phyloP scores from a whole-genome alignment of 73 alveolate genomes.

The Paramecium primaurelia region DNA sequence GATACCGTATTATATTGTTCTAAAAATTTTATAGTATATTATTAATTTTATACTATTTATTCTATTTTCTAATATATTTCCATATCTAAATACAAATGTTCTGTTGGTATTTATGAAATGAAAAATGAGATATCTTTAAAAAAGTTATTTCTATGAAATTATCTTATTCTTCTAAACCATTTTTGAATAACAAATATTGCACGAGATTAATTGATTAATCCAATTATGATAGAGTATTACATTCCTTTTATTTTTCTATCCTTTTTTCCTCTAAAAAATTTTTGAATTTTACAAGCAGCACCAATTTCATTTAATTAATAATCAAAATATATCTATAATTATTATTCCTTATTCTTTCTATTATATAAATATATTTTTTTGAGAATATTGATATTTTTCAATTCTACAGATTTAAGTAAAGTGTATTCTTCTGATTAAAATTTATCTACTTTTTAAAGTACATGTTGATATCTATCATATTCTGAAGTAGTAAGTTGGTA shows the following conservation, averaged over 20 bases:
- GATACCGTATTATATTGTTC: background rate
- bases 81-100: background rate
- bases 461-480: background rate
- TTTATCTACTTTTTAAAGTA: background rate
- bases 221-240: background rate
- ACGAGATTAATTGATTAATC: slow-evolving; percentile 27
- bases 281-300: slow-evolving; percentile 9
- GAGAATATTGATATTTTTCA: background rate
- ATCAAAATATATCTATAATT: background rate
- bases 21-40: background rate
- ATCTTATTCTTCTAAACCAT: slow-evolving; percentile 42
- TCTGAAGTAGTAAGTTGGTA: background rate
- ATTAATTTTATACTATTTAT: background rate
- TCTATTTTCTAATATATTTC: background rate
- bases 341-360: background rate
- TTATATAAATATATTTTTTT: background rate
- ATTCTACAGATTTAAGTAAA: background rate
- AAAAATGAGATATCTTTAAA: background rate
- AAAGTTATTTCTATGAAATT: background rate
- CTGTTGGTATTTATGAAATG: background rate
- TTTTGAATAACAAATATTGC: background rate
- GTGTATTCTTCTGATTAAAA: background rate
- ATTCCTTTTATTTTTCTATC: background rate
- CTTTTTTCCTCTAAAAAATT: background rate
- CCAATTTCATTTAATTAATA: background rate